Evolutionary conservation across 164 flowering plant species (phyloP).

Genomic region (Nelumbo lutea): DNA sequence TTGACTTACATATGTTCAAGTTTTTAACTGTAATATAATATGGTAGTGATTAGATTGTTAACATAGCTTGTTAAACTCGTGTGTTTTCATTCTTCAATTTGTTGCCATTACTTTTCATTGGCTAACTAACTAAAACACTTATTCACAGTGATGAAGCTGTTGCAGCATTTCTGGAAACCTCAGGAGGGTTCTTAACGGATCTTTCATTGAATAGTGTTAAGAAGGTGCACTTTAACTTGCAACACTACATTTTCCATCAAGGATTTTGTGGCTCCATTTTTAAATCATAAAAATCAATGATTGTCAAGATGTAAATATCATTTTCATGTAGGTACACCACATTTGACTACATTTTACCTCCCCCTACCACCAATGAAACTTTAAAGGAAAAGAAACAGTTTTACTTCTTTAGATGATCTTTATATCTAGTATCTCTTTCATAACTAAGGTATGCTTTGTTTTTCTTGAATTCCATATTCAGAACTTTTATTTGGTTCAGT

Average conservation of each 20-base stretch:
- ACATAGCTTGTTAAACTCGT: not conserved
- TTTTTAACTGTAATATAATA: no score
- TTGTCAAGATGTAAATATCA: not conserved
- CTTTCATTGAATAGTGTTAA: slow-evolving; percentile 62
- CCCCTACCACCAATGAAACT: no score
- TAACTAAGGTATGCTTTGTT: not conserved
- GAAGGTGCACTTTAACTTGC: slow-evolving; percentile 38
- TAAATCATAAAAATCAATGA: not conserved
- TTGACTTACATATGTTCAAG: no score
- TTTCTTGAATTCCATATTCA: no score
- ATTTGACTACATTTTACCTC: not conserved
- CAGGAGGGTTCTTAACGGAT: slow-evolving; percentile 56
- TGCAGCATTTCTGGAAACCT: slow-evolving; percentile 74
- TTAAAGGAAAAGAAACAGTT: no score
- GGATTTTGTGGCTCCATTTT: not conserved
- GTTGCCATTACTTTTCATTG: not conserved
- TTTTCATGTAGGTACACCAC: not conserved
- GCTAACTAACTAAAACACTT: not conserved
- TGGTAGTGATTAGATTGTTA: no score
- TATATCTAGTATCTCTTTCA: not conserved
- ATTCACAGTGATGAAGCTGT: slow-evolving; percentile 77
- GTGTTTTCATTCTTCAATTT: not conserved
- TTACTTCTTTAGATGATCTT: not conserved
- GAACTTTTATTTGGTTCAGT: no score
- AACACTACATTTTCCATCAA: not conserved